Evolutionary conservation across 2,329 filamentous ascomycete genomes (phyloP).

Genomic region (Aureobasidium melanogenum): DNA sequence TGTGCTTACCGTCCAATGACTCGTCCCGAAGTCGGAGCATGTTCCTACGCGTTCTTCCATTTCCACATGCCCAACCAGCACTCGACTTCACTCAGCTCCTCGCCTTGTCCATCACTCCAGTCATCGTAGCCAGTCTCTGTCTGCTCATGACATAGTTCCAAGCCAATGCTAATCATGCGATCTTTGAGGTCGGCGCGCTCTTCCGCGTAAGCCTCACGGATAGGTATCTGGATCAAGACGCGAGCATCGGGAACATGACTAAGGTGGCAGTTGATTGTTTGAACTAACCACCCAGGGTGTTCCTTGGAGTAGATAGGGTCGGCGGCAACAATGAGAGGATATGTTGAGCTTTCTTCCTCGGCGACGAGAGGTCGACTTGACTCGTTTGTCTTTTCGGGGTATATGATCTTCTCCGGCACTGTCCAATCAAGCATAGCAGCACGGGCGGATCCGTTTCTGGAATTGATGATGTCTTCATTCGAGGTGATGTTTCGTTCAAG

Average conservation of each 20-base stretch:
- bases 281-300: constrained; percentile 66
- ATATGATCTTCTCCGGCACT: constrained; percentile 38
- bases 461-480: constrained; percentile 51
- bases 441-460: constrained; percentile 47
- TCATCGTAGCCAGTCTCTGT: constrained; percentile 62
- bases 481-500: constrained; percentile 61
- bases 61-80: constrained; percentile 64
- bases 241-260: constrained; percentile 48
- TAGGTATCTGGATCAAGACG: constrained; percentile 71
- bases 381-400: not conserved
- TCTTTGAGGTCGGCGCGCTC: constrained; percentile 56
- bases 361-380: not conserved
- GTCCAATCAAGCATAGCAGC: constrained; percentile 68
- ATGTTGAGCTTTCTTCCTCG: constrained; percentile 19
- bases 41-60: constrained; percentile 19
- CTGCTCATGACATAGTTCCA: constrained; percentile 50
- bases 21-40: not conserved
- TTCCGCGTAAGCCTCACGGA: constrained; percentile 59
- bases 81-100: constrained; percentile 39
- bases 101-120: constrained; percentile 51
- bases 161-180: constrained; percentile 48
- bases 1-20: not conserved
- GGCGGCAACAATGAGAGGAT: constrained; percentile 64
- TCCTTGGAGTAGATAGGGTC: constrained; percentile 81
- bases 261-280: constrained; percentile 62